These are phyloP conservation scores for Aspergillus fijiensis DNA, from an alignment of 2,329 filamentous ascomycete genomes.

Conservation along the genomic window DNA sequence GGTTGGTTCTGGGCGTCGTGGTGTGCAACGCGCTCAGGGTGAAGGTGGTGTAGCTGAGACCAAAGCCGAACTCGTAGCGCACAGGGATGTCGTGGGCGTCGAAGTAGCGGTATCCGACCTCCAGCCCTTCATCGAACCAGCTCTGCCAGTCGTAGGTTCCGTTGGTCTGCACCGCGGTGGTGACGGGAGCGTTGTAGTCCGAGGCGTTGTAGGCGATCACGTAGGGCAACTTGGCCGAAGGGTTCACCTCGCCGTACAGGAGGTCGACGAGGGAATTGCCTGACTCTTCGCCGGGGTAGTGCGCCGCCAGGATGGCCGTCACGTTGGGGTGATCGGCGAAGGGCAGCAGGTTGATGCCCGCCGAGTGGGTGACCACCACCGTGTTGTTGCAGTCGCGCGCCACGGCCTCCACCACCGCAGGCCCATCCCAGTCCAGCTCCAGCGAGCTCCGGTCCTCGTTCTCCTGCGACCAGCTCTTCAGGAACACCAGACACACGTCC, in stretches of 20 bases:
- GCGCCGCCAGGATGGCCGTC: conserved; percentile 81
- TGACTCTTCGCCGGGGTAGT: conserved; percentile 78
- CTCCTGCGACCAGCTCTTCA: conserved; percentile 77
- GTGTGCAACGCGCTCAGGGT: conserved; percentile 74
- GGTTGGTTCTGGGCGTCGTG: conserved; percentile 38
- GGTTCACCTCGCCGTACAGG: conserved; percentile 77
- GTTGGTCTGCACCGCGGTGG: conserved; percentile 14
- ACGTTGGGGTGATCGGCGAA: conserved; percentile 76
- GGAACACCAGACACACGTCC: conserved; percentile 68
- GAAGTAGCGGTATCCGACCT: conserved; percentile 26
- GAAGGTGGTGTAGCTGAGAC: conserved; percentile 68
- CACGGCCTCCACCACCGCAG: conserved; percentile 78
- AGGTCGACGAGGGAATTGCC: conserved; percentile 78
- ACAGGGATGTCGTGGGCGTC: conserved; percentile 21
- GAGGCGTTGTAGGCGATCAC: conserved; percentile 69
- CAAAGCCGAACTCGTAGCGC: conserved; percentile 46
- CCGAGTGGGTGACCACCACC: conserved; percentile 80
- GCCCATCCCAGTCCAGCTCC: conserved; percentile 68
- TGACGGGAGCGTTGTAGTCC: conserved; percentile 58
- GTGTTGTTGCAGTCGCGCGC: conserved; percentile 74
- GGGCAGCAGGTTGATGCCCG: conserved; percentile 60
- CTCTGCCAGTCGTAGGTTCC: conserved; percentile 20
- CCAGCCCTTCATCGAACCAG: conserved; percentile 20
- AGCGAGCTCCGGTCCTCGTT: conserved; percentile 66
- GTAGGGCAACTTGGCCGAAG: conserved; percentile 74